A percentile compares a stretch with the other conserved stretches of the same genome.
phyloP scores from a whole-genome alignment of 352 stramenopile genomes.

The Phytophthora crassamura region DNA sequence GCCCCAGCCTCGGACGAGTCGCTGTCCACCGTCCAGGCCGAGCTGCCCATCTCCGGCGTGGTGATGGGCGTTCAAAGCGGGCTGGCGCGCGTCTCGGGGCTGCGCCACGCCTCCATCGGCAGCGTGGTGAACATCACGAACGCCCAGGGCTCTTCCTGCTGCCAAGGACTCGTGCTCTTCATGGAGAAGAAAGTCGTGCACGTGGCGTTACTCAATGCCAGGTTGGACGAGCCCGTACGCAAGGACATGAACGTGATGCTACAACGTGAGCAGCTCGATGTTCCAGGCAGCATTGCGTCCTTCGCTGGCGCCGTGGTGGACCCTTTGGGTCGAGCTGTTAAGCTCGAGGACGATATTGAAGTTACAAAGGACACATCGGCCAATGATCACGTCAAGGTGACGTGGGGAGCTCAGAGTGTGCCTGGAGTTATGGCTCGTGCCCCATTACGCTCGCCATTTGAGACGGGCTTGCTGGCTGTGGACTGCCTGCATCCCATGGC shows the following conservation, averaged over 20 bases:
- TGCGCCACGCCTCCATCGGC: slow-evolving; percentile 74
- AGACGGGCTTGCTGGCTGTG: slow-evolving; percentile 72
- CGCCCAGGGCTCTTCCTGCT: slow-evolving; percentile 30
- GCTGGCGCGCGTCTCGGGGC: slow-evolving; percentile 73
- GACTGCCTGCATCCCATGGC: slow-evolving; percentile 84
- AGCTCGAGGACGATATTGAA: slow-evolving; percentile 8
- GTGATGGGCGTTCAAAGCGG: slow-evolving; percentile 78
- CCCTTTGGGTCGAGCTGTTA: slow-evolving; percentile 52
- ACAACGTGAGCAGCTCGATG: slow-evolving; percentile 54
- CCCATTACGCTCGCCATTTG: slow-evolving; percentile 56
- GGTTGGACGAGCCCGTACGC: slow-evolving; percentile 33
- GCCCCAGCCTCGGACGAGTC: not conserved
- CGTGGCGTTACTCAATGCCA: slow-evolving; percentile 61
- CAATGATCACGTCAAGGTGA: slow-evolving; percentile 51
- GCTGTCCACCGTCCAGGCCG: slow-evolving; percentile 24
- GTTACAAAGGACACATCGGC: slow-evolving; percentile 14
- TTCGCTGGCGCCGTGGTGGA: slow-evolving; percentile 59
- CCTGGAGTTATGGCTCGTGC: slow-evolving; percentile 68
- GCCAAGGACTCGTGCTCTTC: slow-evolving; percentile 62
- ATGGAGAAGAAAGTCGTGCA: slow-evolving; percentile 66
- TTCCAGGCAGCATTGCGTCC: slow-evolving; percentile 51
- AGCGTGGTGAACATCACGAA: slow-evolving; percentile 64
- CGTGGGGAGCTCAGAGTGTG: slow-evolving; percentile 67
- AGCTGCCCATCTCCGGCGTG: slow-evolving; percentile 57
- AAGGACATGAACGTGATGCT: slow-evolving; percentile 75